Conservation (phyloP, 2,329 filamentous ascomycete genomes). For the Colletotrichum ledebouriae region DNA sequence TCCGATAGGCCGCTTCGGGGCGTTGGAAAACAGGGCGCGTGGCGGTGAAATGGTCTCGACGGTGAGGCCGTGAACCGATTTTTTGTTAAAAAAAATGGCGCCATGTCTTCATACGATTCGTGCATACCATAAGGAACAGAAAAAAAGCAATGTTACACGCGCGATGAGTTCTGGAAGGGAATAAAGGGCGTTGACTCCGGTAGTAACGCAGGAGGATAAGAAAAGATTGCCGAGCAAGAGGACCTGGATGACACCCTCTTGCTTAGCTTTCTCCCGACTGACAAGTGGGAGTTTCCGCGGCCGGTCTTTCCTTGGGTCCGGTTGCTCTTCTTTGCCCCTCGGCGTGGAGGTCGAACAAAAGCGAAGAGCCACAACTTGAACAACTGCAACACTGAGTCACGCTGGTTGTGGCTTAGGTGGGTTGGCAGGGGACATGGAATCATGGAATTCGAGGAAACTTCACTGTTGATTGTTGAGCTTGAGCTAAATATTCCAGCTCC, state of each 20-base stretch:
- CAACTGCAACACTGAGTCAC: not conserved
- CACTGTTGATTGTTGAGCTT: not conserved
- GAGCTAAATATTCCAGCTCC: not conserved
- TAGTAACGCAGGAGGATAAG: not conserved
- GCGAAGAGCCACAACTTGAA: too few species aligned
- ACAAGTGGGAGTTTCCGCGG: too few species aligned
- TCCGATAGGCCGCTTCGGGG: constrained; percentile 24
- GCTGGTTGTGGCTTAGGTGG: not conserved
- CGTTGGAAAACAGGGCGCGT: constrained; percentile 14
- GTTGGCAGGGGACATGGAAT: not conserved
- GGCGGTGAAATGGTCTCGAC: constrained; percentile 12
- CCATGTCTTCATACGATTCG: constrained; percentile 28
- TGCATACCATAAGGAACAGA: constrained; percentile 6
- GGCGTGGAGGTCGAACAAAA: too few species aligned
- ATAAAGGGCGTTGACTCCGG: not conserved
- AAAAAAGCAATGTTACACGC: constrained; percentile 14
- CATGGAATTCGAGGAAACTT: not conserved
- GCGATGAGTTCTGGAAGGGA: constrained; percentile 12
- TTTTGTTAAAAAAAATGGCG: not conserved
- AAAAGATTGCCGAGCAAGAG: constrained; percentile 13
- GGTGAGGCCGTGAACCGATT: constrained; percentile 20
- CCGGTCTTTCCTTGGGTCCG: too few species aligned
- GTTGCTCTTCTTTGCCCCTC: too few species aligned
- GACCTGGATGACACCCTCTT: not conserved
- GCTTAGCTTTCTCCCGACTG: too few species aligned